Base-by-base conservation (phyloP, 2,329 filamentous ascomycete species). In the Aspergillus brunneoviolaceus region DNA sequence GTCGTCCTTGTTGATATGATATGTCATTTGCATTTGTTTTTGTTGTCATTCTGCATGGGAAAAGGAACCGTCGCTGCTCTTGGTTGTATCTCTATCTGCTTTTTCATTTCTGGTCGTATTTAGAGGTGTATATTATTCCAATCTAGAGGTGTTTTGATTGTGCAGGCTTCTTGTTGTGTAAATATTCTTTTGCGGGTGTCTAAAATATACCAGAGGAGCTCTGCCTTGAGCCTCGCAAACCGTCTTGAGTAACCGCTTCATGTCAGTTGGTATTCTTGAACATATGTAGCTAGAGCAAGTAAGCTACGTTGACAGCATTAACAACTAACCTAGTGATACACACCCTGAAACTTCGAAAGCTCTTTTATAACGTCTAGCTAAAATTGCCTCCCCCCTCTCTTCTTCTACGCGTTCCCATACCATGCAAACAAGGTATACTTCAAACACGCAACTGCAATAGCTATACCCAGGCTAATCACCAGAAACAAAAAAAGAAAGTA, bases 111-210 rank as follows among this genome's bases (percentile, higher is more conserved):
- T 55, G 16, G 19, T 29, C 2, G 27, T 29, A 23, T 3, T 29
- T 55, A 47, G 45, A 49, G 27, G 29, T 60, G 61, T 63, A 63
- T 47, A 63, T 60, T 60, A 60, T 49, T 59, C 42, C 23, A 58
- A 35, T 56, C 25, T 39, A 33, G 55, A 48, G 47, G 3, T 33
- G 29, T 47, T 25, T 33, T 12, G 10, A 9, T 16, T 16, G n/a
- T 49, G 3, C 3, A 23, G 1, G 5, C 4, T 42, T 9, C 11
- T 3, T 54, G 4, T 23, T 12, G 33, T 35, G 3, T 35, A 16
- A 35, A 35, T 2, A 29, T 29, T 29, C 27, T 6, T 29, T 29
- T 29, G 27, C 27, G 2, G 7, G 27, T 23, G 7, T 29, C 27
- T 9, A 29, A 10, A 29, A 9, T 10, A 29, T 29, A 29, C 3